These are phyloP conservation scores for Candida sanyiensis DNA, from an alignment of 805 yeast species.

Conservation along the genomic window DNA sequence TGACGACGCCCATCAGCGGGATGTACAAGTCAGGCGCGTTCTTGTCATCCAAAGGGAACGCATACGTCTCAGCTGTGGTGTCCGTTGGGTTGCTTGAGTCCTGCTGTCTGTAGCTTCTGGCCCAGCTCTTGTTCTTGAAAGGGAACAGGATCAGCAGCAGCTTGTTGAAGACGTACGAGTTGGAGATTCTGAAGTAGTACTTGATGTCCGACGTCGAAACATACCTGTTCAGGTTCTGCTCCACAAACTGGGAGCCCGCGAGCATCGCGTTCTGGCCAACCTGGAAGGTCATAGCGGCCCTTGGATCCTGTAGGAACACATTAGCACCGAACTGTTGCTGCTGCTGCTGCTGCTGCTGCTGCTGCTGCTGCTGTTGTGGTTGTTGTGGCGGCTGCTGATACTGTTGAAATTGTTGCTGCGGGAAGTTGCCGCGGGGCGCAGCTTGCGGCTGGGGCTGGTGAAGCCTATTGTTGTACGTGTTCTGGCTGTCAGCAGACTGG, in stretches of 20 bases:
- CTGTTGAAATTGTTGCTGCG: constrained; percentile 24
- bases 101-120: constrained; percentile 40
- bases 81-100: constrained; percentile 28
- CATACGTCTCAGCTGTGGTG: constrained; percentile 34
- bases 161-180: constrained; percentile 75
- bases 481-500: constrained; percentile 19
- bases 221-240: constrained; percentile 49
- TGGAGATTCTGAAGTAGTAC: constrained; percentile 88
- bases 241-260: constrained; percentile 74
- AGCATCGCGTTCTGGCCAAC: constrained; percentile 81
- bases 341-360: constrained; percentile 14
- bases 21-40: constrained; percentile 97
- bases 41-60: constrained; percentile 78
- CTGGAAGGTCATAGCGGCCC: constrained; percentile 80
- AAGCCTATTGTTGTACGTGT: constrained; percentile 16
- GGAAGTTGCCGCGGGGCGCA: constrained; percentile 20
- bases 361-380: constrained; percentile 17
- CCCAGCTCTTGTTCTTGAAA: constrained; percentile 80
- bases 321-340: constrained; percentile 11
- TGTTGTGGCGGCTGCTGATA: constrained; percentile 28
- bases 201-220: constrained; percentile 54
- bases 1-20: constrained; percentile 87
- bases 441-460: constrained; percentile 21
- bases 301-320: constrained; percentile 63
- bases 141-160: constrained; percentile 76